Conservation (phyloP, 2,329 filamentous ascomycete genomes). For the Nemania sp. region DNA sequence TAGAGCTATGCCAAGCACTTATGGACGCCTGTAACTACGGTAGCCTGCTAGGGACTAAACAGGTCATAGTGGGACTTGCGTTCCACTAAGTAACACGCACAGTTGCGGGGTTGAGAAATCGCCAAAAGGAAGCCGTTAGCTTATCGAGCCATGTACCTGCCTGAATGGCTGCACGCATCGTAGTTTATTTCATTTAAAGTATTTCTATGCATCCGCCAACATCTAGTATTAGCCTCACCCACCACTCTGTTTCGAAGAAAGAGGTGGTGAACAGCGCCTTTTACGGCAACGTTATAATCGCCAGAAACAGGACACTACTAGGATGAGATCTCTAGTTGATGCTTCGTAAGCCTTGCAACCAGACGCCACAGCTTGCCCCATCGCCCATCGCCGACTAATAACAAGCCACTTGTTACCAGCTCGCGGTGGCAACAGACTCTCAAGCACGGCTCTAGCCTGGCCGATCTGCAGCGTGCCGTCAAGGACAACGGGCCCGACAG, state of each 20-base stretch:
- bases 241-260: background rate
- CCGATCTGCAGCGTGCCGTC: constrained; percentile 67
- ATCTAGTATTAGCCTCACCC: no score
- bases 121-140: no score
- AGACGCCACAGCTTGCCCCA: background rate
- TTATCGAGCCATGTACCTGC: no score
- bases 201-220: no score
- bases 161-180: no score
- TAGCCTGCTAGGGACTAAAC: no score
- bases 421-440: constrained; percentile 69
- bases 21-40: no score
- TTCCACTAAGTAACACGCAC: no score
- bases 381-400: constrained; percentile 1
- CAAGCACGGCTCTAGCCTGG: constrained; percentile 58
- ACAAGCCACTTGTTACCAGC: constrained; percentile 45
- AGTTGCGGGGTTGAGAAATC: no score
- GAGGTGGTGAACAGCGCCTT: constrained; percentile 13
- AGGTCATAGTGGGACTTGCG: no score
- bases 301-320: constrained; percentile 20
- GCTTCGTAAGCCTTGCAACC: constrained; percentile 34
- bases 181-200: no score
- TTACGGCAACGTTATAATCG: background rate
- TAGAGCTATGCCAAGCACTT: no score
- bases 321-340: constrained; percentile 39
- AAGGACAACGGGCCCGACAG: constrained; percentile 61